Base-by-base conservation (phyloP, 2,329 filamentous ascomycete species). In the Pseudocercospora crystallina region DNA sequence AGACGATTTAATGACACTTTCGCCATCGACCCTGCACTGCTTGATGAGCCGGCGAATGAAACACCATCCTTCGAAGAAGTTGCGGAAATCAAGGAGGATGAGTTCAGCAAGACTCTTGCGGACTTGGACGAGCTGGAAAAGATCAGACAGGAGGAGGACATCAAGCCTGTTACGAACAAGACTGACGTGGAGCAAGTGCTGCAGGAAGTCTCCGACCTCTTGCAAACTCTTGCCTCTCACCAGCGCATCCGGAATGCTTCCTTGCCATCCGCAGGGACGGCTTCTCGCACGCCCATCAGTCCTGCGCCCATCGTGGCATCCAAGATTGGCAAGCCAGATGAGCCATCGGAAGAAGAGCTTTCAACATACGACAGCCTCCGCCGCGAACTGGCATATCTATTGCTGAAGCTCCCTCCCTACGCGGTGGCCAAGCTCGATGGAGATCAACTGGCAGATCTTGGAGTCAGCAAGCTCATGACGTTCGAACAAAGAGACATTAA, bases 341-440 rank as follows among this genome's bases (percentile, higher is more conserved):
- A 84, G 43, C 87, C 88, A 8, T 83, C 84, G 0, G 70, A 76
- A 13, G 76, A 79, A 29, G 83, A 86, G 59, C 67, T 76, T 33
- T 73, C 75, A 34, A 73, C 80, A 0, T 95, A 95, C 66, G 79
- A 89, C 57, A 79, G 85, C 20, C 77, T 96, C 45, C 90, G 87
- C 65, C 80, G 84, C 3, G 89, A 91, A 65, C 75, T 96, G 14
- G 76, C 82, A 0, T 74, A 90, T 29, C 82, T 95, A 56, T 80
- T 95, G 53, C 80, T 86, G 58, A 83, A 80, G 34, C 73, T 96
- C 9, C 90, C 90, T 1, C 90, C 90, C 1, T 94, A 90, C 65
- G 88, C 87, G 1, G 87, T 96, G 17, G 85, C 90, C 5, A 92
- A 94, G 63, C 75, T 96, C 54, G 86, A 95, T 62, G 90, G 90